Evolutionary conservation across 2,329 filamentous ascomycete genomes (phyloP).

Genomic region (Pezicula neosporulosa): DNA sequence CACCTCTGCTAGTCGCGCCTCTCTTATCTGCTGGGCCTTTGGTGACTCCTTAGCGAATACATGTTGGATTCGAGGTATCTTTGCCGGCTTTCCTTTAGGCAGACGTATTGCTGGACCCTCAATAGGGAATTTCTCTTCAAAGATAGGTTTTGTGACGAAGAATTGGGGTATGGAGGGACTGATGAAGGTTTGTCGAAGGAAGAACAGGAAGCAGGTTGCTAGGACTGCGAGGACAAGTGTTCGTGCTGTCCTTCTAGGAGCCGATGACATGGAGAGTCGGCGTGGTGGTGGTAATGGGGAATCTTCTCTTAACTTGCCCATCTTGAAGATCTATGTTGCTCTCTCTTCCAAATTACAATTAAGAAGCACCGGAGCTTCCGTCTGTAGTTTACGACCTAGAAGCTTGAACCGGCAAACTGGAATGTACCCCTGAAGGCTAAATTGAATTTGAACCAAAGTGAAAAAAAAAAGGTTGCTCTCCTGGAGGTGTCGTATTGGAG

Average conservation of each 20-base stretch:
- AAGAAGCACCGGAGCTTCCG: slow-evolving; percentile 28
- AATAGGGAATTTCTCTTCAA: slow-evolving; percentile 15
- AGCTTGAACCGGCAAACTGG: too few relatives aligned
- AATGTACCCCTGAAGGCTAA: too few relatives aligned
- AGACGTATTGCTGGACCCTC: slow-evolving; percentile 10
- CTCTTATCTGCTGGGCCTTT: slow-evolving; percentile 9
- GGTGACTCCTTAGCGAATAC: slow-evolving; percentile 10
- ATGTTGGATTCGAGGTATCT: slow-evolving; percentile 23
- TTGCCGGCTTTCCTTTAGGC: slow-evolving; percentile 11
- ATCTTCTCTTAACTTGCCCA: not conserved
- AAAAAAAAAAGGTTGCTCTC: too few relatives aligned
- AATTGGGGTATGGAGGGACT: not conserved
- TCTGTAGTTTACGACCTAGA: not conserved
- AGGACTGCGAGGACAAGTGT: not conserved
- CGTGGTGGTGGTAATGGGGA: not conserved
- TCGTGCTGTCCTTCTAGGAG: not conserved
- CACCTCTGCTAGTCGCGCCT: slow-evolving; percentile 15
- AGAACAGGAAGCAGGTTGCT: not conserved
- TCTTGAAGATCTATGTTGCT: not conserved
- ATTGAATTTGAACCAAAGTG: too few relatives aligned
- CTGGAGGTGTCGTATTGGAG: too few relatives aligned
- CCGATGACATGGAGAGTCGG: not conserved
- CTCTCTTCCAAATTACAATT: not conserved
- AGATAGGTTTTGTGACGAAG: not conserved
- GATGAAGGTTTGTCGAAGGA: not conserved